phyloP scores from a whole-genome alignment of 441 rosid genomes.

The Eutrema salsugineum region DNA sequence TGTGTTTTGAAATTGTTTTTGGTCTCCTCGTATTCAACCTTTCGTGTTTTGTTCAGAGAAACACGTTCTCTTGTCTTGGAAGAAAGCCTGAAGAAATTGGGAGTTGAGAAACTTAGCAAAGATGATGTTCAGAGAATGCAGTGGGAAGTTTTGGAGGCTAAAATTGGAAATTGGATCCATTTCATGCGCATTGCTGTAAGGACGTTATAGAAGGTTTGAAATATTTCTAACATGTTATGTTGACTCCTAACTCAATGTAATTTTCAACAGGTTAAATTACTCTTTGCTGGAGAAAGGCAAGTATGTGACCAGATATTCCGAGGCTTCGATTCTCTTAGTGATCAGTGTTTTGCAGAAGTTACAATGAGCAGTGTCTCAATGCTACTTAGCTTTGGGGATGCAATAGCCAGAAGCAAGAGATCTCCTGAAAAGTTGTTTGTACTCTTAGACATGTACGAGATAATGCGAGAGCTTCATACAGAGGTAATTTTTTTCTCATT shows the following conservation, averaged over 20 bases:
- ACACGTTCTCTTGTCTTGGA: slow-evolving; percentile 78
- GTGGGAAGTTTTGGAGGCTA: slow-evolving; percentile 98
- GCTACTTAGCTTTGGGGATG: slow-evolving; percentile 99
- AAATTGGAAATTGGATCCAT: slow-evolving; percentile 98
- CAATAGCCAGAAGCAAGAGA: slow-evolving; percentile 96
- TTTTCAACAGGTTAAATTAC: slow-evolving; percentile 77
- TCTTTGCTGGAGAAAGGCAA: slow-evolving; percentile 88
- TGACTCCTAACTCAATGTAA: slow-evolving; percentile 30
- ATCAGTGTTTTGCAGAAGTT: slow-evolving; percentile 93
- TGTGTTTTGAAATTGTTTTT: not conserved
- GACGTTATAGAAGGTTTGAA: slow-evolving; percentile 53
- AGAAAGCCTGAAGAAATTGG: slow-evolving; percentile 85
- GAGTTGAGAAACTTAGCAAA: slow-evolving; percentile 94
- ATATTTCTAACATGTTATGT: slow-evolving; percentile 72
- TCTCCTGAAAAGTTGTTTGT: slow-evolving; percentile 98
- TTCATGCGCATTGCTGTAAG: slow-evolving; percentile 99
- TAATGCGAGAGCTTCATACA: slow-evolving; percentile 90
- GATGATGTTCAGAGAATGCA: slow-evolving; percentile 98
- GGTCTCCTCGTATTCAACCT: slow-evolving; percentile 1
- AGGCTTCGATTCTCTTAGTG: slow-evolving; percentile 79
- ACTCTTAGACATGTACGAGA: slow-evolving; percentile 97
- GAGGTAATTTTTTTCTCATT: slow-evolving; percentile 56
- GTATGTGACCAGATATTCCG: slow-evolving; percentile 92
- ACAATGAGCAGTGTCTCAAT: slow-evolving; percentile 72
- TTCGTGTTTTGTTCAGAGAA: slow-evolving; percentile 48